Percentiles rank a stretch among this genome's conserved stretches.
phyloP scores from a whole-genome alignment of 1,284 basidiomycete genomes.

The Hemileia vastatrix region DNA sequence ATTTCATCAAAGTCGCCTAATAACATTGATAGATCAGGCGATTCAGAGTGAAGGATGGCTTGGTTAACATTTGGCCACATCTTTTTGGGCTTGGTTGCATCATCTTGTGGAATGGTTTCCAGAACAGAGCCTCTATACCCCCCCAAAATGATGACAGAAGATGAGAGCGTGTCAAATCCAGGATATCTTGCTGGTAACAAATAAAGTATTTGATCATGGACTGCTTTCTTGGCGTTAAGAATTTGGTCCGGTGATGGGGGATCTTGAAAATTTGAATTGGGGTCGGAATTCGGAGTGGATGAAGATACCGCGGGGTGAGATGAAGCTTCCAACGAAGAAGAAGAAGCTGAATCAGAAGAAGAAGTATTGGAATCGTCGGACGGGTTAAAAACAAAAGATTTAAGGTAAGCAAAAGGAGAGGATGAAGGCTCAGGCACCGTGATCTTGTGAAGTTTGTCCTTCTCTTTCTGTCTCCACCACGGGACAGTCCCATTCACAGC shows the following conservation, averaged over 20 bases:
- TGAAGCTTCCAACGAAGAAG: neutral
- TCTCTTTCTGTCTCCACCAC: neutral
- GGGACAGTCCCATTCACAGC: too few relatives aligned
- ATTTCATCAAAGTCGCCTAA: neutral
- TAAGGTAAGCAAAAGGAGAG: neutral
- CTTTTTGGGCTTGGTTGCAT: too few relatives aligned
- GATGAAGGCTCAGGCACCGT: neutral
- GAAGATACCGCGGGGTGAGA: neutral
- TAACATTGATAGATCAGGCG: conserved; percentile 11
- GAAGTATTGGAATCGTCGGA: neutral
- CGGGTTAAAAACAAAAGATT: neutral
- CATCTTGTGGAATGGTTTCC: conserved; percentile 37
- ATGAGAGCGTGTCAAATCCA: conserved; percentile 33
- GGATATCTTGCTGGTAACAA: too few relatives aligned
- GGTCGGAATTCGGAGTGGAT: neutral
- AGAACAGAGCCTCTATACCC: conserved; percentile 43
- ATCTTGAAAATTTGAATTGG: neutral
- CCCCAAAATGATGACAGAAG: conserved; percentile 41
- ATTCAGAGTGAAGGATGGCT: conserved; percentile 40
- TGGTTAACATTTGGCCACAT: conserved; percentile 38
- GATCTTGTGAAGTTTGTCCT: neutral
- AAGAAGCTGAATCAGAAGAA: neutral
- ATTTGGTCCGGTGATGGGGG: neutral
- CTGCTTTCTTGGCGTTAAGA: neutral
- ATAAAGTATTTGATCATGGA: too few relatives aligned